Conservation (phyloP, 768 basidiomycete genomes). For the Hericium rajendrae region DNA sequence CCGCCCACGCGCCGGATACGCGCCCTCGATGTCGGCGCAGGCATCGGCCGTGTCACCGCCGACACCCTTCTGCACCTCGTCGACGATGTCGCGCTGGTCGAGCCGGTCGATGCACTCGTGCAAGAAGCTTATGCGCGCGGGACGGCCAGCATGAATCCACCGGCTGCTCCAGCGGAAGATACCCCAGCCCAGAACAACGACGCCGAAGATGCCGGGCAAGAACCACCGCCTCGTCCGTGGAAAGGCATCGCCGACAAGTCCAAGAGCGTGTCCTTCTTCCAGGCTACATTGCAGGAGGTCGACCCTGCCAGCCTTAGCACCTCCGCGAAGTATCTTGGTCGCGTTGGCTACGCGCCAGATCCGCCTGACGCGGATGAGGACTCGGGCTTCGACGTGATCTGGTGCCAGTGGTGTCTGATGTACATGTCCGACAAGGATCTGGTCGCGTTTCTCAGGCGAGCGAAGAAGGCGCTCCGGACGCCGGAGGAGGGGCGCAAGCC, state of each 20-base stretch:
- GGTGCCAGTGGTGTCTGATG: slow-evolving; percentile 97
- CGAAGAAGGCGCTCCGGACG: slow-evolving; percentile 49
- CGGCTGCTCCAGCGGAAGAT: slow-evolving; percentile 18
- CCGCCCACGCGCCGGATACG: slow-evolving; percentile 38
- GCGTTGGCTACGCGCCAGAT: slow-evolving; percentile 50
- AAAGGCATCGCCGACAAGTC: slow-evolving; percentile 50
- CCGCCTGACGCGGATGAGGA: slow-evolving; percentile 29
- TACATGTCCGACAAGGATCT: slow-evolving; percentile 75
- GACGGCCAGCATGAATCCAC: slow-evolving; percentile 16
- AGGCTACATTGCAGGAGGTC: slow-evolving; percentile 71
- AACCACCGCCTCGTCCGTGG: slow-evolving; percentile 33
- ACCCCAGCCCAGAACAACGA: background rate
- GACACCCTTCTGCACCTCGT: slow-evolving; percentile 86
- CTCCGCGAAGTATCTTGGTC: slow-evolving; percentile 43
- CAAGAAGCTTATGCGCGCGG: slow-evolving; percentile 49
- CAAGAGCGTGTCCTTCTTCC: slow-evolving; percentile 73
- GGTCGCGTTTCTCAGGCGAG: slow-evolving; percentile 61
- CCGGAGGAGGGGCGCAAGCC: slow-evolving; percentile 14
- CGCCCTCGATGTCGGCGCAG: slow-evolving; percentile 89
- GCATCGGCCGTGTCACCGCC: slow-evolving; percentile 85
- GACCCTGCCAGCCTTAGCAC: slow-evolving; percentile 50
- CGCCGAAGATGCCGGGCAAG: slow-evolving; percentile 1
- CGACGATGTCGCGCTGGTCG: slow-evolving; percentile 79
- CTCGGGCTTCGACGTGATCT: slow-evolving; percentile 77
- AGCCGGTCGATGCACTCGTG: slow-evolving; percentile 78